These are phyloP conservation scores for Entomortierella beljakovae DNA, from an alignment of 192 early-diverging fungal species.

Conservation along the genomic window DNA sequence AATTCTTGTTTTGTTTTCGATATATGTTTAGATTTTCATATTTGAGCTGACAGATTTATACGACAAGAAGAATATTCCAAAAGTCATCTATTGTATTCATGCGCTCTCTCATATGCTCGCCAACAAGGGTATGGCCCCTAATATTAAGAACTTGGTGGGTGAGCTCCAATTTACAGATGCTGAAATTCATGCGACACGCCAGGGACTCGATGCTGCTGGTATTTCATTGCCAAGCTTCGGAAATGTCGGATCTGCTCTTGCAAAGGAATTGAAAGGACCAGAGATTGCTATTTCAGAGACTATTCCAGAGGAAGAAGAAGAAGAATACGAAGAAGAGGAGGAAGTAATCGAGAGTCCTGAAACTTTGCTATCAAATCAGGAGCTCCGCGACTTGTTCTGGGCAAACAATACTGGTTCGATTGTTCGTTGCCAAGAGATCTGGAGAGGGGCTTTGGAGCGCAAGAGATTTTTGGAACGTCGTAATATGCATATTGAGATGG, in stretches of 20 bases:
- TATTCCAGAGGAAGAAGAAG: slow-evolving; percentile 54
- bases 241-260: slow-evolving; percentile 79
- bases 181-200: slow-evolving; percentile 80
- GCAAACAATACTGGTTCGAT: slow-evolving; percentile 39
- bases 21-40: slow-evolving; percentile 78
- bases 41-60: slow-evolving; percentile 98
- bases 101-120: slow-evolving; percentile 86
- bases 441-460: slow-evolving; percentile 41
- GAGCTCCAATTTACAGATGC: slow-evolving; percentile 91
- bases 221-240: slow-evolving; percentile 91
- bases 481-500: slow-evolving; percentile 36
- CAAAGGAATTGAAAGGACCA: slow-evolving; percentile 59
- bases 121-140: slow-evolving; percentile 83
- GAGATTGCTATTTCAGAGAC: slow-evolving; percentile 20
- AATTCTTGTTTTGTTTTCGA: neutral
- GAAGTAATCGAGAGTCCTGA: slow-evolving; percentile 56
- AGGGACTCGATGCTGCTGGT: slow-evolving; percentile 84
- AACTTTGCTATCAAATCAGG: slow-evolving; percentile 52
- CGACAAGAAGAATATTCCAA: slow-evolving; percentile 99
- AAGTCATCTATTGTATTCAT: slow-evolving; percentile 96
- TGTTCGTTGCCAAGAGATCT: slow-evolving; percentile 31
- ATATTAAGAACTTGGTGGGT: slow-evolving; percentile 94
- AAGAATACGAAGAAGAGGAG: slow-evolving; percentile 53
- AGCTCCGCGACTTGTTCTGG: slow-evolving; percentile 43
- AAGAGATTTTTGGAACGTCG: slow-evolving; percentile 40